A percentile compares a stretch with the other conserved stretches of the same genome.
Conservation (phyloP, 2,329 filamentous ascomycete species). For the Magnaporthiopsis poae region DNA sequence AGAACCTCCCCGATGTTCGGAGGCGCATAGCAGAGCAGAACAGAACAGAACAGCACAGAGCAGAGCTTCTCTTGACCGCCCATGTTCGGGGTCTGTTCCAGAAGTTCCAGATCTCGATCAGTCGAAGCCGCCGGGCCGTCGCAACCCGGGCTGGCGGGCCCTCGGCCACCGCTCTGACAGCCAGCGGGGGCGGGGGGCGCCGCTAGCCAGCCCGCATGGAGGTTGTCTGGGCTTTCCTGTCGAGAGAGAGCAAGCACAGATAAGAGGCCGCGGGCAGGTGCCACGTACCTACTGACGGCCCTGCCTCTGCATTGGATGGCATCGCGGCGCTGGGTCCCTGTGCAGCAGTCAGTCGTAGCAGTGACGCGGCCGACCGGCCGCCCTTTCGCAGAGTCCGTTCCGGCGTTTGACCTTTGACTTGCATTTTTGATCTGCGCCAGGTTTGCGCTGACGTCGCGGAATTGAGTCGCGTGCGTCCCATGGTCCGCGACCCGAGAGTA, state of each 20-base stretch:
- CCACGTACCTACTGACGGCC: too few species aligned
- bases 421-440: neutral
- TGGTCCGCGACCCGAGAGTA: constrained; percentile 14
- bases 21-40: neutral
- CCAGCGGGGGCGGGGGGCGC: too few species aligned
- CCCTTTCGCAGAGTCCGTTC: too few species aligned
- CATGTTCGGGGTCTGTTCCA: neutral
- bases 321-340: too few species aligned
- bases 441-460: constrained; percentile 7
- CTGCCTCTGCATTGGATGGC: too few species aligned
- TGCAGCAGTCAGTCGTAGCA: neutral
- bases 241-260: neutral
- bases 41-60: too few species aligned
- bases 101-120: neutral
- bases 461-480: neutral
- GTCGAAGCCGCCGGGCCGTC: neutral
- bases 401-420: neutral
- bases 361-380: neutral
- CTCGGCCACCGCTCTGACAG: too few species aligned
- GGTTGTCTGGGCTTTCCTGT: too few species aligned
- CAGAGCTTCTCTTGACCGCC: neutral
- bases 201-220: too few species aligned
- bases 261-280: neutral
- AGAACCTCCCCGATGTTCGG: neutral
- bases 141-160: neutral